A percentile compares a stretch with the other conserved stretches of the same genome.
These are phyloP conservation scores for Trichosporon inkin DNA, from an alignment of 1,284 basidiomycete genomes.

Conservation along the genomic window DNA sequence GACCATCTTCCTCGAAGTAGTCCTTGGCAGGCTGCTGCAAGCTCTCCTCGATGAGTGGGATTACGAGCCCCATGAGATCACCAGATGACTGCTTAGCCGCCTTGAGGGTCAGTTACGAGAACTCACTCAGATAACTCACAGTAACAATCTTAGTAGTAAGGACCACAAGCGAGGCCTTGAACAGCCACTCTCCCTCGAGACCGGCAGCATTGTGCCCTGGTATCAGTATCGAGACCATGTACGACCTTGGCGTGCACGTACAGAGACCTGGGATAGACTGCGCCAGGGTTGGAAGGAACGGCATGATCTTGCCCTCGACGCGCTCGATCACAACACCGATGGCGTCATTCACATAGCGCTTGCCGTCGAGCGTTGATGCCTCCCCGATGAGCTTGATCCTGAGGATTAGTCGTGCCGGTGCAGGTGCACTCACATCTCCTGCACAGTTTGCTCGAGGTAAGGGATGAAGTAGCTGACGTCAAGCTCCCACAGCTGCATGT, in stretches of 20 bases:
- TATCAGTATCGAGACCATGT: not conserved
- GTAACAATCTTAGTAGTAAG: conserved; percentile 68
- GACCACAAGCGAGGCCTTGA: conserved; percentile 69
- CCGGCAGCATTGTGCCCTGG: conserved; percentile 43
- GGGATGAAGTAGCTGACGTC: conserved; percentile 45
- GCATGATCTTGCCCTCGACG: conserved; percentile 62
- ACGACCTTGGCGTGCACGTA: conserved; percentile 48
- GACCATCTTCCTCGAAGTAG: conserved; percentile 72
- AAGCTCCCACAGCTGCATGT: conserved; percentile 41
- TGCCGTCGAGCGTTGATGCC: conserved; percentile 71
- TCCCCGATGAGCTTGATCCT: conserved; percentile 61
- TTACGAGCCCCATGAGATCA: conserved; percentile 54
- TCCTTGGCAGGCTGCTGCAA: conserved; percentile 61
- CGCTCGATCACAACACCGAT: conserved; percentile 71
- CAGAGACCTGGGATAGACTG: conserved; percentile 70
- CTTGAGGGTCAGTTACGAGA: conserved; percentile 11
- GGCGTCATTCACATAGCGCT: conserved; percentile 65
- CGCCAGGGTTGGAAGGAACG: conserved; percentile 63
- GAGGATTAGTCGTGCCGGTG: conserved; percentile 42
- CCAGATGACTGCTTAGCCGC: conserved; percentile 42
- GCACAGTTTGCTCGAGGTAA: conserved; percentile 43
- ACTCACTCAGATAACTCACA: conserved; percentile 50
- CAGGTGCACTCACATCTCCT: conserved; percentile 49
- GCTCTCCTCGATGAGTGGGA: conserved; percentile 72
- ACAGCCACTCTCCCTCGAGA: conserved; percentile 67